Percentiles rank a stretch among this genome's conserved stretches.
Conservation (phyloP, 164 flowering plant species). For the Magnolia changhungtana region DNA sequence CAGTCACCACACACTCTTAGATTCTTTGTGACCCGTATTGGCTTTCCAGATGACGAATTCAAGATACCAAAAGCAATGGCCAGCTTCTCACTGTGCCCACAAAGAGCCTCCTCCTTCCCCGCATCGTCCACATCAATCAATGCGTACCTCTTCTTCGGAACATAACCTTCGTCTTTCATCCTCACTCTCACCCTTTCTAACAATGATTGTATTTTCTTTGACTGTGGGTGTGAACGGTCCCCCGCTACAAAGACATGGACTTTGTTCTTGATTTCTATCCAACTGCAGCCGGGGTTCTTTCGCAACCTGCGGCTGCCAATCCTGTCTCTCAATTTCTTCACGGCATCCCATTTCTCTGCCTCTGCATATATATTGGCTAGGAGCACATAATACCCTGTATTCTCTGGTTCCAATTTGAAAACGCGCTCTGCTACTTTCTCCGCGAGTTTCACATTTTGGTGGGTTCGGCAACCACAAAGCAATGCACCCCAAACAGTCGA, state of each 20-base stretch:
- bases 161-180: slow-evolving; percentile 46
- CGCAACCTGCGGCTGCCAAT: slow-evolving; percentile 33
- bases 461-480: slow-evolving; percentile 54
- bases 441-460: slow-evolving; percentile 55
- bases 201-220: slow-evolving; percentile 30
- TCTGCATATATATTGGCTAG: slow-evolving; percentile 61
- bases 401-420: slow-evolving; percentile 63
- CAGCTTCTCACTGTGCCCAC: slow-evolving; percentile 68
- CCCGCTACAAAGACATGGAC: slow-evolving; percentile 50
- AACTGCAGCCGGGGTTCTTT: slow-evolving; percentile 61
- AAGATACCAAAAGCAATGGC: slow-evolving; percentile 65
- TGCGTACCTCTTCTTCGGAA: slow-evolving; percentile 34
- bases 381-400: slow-evolving; percentile 53
- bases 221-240: slow-evolving; percentile 38
- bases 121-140: slow-evolving; percentile 40
- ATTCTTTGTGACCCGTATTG: slow-evolving; percentile 54
- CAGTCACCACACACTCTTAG: slow-evolving; percentile 55
- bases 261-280: slow-evolving; percentile 61
- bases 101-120: slow-evolving; percentile 45
- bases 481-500: slow-evolving; percentile 62
- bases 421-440: slow-evolving; percentile 64
- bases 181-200: slow-evolving; percentile 29
- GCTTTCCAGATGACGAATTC: slow-evolving; percentile 40
- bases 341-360: slow-evolving; percentile 65
- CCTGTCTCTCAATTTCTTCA: slow-evolving; percentile 37